These are phyloP conservation scores for Xylaria multiplex DNA, from an alignment of 2,329 filamentous ascomycete genomes.

Conservation along the genomic window DNA sequence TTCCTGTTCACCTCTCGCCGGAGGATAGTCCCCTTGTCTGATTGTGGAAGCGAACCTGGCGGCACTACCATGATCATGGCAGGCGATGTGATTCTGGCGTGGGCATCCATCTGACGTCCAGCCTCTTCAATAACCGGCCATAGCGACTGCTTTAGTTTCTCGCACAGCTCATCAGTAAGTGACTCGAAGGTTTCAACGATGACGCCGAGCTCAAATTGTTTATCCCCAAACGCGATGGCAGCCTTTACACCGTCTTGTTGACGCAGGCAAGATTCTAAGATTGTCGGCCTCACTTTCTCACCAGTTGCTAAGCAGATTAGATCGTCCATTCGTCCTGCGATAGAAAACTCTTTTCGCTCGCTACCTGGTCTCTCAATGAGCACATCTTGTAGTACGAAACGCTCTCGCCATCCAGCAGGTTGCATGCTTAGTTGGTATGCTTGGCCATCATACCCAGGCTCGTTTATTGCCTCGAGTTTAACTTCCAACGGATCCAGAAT, in stretches of 20 bases:
- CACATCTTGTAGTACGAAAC: slow-evolving; percentile 4
- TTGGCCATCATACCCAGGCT: neutral
- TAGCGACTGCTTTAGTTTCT: slow-evolving; percentile 5
- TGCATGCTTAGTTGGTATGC: neutral
- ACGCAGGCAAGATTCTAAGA: neutral
- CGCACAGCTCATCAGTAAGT: neutral
- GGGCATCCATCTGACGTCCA: slow-evolving; percentile 12
- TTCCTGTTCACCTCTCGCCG: neutral
- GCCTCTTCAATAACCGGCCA: slow-evolving; percentile 11
- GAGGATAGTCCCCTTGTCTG: slow-evolving; percentile 3
- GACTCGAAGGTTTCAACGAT: neutral
- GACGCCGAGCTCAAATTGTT: slow-evolving; percentile 12
- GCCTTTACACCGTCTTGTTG: neutral
- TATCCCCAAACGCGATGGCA: slow-evolving; percentile 6
- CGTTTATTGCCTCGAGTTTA: neutral
- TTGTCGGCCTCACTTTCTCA: slow-evolving; percentile 4
- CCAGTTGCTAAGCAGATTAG: slow-evolving; percentile 2
- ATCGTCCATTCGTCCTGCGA: neutral
- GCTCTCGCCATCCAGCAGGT: neutral
- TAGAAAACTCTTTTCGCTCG: neutral
- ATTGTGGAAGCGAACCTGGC: neutral
- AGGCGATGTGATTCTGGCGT: slow-evolving; percentile 3
- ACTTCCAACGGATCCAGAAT: neutral
- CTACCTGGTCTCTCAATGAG: neutral
- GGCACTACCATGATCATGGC: slow-evolving; percentile 3